Evolutionary conservation across 768 basidiomycete genomes (phyloP).

Genomic region (Rhodotorula kratochvilovae): DNA sequence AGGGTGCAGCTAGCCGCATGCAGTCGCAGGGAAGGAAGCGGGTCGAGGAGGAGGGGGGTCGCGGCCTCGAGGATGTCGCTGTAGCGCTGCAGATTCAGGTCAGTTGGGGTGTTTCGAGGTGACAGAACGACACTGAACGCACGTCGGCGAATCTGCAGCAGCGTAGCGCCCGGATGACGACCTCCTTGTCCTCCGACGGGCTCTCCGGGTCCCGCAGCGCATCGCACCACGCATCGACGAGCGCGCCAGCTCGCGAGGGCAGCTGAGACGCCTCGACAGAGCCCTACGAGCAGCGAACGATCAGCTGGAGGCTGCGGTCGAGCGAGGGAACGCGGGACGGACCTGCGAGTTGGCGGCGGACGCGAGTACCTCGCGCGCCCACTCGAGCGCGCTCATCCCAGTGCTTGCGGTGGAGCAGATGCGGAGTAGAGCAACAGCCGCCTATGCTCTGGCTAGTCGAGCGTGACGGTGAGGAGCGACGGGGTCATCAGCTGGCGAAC

Average conservation of each 20-base stretch:
- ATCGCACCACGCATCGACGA: not conserved
- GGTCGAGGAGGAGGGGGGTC: constrained; percentile 3
- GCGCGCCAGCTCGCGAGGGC: not conserved
- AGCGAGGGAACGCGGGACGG: not conserved
- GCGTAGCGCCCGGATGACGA: constrained; percentile 6
- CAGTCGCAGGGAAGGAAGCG: not conserved
- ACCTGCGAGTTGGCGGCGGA: constrained; percentile 4
- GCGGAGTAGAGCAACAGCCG: too few species aligned
- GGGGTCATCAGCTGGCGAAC: not conserved
- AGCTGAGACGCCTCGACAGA: not conserved
- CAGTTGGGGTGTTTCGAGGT: not conserved
- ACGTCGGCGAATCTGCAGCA: not conserved
- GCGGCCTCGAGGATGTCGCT: not conserved
- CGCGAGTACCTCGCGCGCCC: constrained; percentile 1
- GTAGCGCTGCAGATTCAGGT: not conserved
- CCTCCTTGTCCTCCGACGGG: constrained; percentile 1
- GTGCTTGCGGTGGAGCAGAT: too few species aligned
- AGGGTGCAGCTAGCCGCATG: constrained; percentile 20
- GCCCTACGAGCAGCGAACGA: not conserved
- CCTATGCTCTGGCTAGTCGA: not conserved
- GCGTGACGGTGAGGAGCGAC: not conserved
- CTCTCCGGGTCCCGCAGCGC: not conserved
- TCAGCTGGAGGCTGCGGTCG: not conserved
- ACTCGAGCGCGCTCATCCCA: not conserved
- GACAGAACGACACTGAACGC: not conserved